A percentile compares a stretch with the other conserved stretches of the same genome.
phyloP scores from a whole-genome alignment of 2,329 filamentous ascomycete species.

The Colletotrichum cuscutae region DNA sequence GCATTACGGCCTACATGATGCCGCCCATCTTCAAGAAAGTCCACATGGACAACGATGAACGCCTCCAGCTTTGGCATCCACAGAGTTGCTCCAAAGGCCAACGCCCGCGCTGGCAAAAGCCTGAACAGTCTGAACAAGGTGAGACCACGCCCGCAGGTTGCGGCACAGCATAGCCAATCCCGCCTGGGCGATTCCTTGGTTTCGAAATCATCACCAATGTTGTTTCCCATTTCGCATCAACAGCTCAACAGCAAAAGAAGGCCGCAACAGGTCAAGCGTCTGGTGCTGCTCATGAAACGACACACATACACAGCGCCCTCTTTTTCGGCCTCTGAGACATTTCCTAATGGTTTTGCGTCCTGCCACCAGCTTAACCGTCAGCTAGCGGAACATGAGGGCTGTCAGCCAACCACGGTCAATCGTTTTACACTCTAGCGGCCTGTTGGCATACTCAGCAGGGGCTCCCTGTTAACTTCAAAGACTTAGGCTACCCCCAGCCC shows the following conservation, averaged over 20 bases:
- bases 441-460: conserved; percentile 6
- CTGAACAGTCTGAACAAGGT: conserved; percentile 8
- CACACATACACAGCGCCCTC: conserved; percentile 25
- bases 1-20: background rate
- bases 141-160: conserved; percentile 15
- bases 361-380: conserved; percentile 24
- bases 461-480: background rate
- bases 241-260: conserved; percentile 20
- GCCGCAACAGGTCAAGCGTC: conserved; percentile 28
- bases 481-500: conserved; percentile 2
- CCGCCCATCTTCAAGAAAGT: background rate
- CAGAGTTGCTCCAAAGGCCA: conserved; percentile 10
- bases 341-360: background rate
- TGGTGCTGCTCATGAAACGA: conserved; percentile 27
- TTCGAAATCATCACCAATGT: background rate
- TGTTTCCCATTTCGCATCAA: conserved; percentile 14
- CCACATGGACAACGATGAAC: background rate
- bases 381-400: background rate
- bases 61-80: background rate
- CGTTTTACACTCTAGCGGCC: background rate
- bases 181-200: background rate
- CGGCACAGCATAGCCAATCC: conserved; percentile 6
- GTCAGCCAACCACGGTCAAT: background rate
- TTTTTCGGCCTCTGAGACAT: conserved; percentile 24
- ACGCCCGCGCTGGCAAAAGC: conserved; percentile 5